These are phyloP conservation scores for Pulicaria dysenterica DNA, from an alignment of 129 eudicot species.

Conservation along the genomic window DNA sequence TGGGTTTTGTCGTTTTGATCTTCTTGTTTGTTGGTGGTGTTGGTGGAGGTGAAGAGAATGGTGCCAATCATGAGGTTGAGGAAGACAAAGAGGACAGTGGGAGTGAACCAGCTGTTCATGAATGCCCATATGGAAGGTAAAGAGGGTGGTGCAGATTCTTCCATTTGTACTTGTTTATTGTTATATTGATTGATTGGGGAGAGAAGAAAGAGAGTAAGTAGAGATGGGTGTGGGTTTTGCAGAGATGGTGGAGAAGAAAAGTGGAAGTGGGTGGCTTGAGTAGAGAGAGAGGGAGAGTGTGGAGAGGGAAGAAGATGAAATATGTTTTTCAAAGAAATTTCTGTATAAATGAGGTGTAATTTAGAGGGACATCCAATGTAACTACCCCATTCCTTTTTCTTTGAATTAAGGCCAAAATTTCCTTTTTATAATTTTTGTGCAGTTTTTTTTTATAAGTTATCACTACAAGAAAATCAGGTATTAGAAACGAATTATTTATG, in stretches of 20 bases:
- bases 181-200: background rate
- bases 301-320: slow-evolving; percentile 8
- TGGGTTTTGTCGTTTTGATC: background rate
- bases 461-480: no score
- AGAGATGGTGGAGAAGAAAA: slow-evolving; percentile 17
- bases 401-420: no score
- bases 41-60: slow-evolving; percentile 70
- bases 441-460: no score
- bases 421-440: no score
- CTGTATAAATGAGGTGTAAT: background rate
- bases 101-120: slow-evolving; percentile 87
- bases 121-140: slow-evolving; percentile 59
- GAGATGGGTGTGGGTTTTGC: slow-evolving; percentile 18
- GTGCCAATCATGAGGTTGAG: slow-evolving; percentile 88
- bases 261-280: slow-evolving; percentile 30
- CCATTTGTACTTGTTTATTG: slow-evolving; percentile 52
- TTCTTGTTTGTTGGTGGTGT: slow-evolving; percentile 20
- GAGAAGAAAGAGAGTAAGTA: slow-evolving; percentile 7
- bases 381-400: no score
- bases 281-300: background rate
- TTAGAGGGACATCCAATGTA: background rate
- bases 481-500: no score
- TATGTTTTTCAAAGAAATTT: slow-evolving; percentile 15
- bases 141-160: slow-evolving; percentile 48
- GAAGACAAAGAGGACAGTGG: slow-evolving; percentile 81